Base-by-base conservation (phyloP, 139 green algal genomes). In the Volvox africanus region DNA sequence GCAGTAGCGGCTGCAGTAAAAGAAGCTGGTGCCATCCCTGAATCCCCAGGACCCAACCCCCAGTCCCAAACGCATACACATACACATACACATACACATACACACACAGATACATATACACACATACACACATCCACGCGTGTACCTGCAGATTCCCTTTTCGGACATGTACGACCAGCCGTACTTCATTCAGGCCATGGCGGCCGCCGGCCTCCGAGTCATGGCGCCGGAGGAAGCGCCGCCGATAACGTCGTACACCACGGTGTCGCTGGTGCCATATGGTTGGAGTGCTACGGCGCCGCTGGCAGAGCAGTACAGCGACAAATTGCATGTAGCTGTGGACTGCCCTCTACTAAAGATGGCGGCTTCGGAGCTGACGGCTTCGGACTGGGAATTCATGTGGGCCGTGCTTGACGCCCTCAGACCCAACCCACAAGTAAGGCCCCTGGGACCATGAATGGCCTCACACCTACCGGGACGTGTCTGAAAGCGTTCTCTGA, bases 341-440 rank as follows among this genome's bases (percentile, higher is more conserved):
- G 88, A 89, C 87, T 94, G 92, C 79, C 82, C 90, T 2, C 62
- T 93, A 26, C 90, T 92, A 35, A 85, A 88, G 36, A 36, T 93
- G 55, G 28, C 36, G 0, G 28, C 77, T 0, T 32, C 77, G 17
- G n/a, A 88, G 19, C 65, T 92, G 19, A 26, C 9, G 5, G 20
- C n/a, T 18, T 79, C 44, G 61, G 76, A 93, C 17, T 78, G 85
- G 24, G 26, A 75, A 28, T 81, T 94, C 17, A 78, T 93, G 61
- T 93, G 91, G 91, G 89, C 82, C 0, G 89, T 78, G 1, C 87
- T 95, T 37, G 67, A 90, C 14, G 81, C 26, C 5, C 69, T 95
- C 67, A 17, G 82, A 61, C 93, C 93, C 22, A 88, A 21, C 28
- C 30, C 20, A 2, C 33, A 84, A 33, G 61, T 93, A 71, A 24